Conservation (phyloP, 2,329 filamentous ascomycete genomes). For the Ceratocystis variospora region DNA sequence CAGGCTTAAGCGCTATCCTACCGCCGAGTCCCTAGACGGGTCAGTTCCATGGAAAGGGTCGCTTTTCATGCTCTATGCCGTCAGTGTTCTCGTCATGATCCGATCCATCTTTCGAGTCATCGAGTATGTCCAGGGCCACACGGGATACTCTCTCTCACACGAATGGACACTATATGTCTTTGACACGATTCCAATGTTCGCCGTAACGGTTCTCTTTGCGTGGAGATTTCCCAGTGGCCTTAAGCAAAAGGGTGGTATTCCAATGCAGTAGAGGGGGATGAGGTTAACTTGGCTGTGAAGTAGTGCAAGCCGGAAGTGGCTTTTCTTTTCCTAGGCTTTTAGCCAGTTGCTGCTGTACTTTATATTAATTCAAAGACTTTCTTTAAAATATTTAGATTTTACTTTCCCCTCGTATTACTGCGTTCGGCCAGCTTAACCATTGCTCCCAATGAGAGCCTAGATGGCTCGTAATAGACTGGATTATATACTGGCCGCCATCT, state of each 20-base stretch:
- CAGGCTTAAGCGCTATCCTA: slow-evolving; percentile 21
- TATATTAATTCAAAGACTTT: not conserved
- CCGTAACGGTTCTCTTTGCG: slow-evolving; percentile 5
- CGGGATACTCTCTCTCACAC: slow-evolving; percentile 30
- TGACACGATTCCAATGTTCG: slow-evolving; percentile 30
- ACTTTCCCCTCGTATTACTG: not conserved
- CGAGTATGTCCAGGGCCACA: slow-evolving; percentile 34
- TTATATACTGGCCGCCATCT: slow-evolving; percentile 24
- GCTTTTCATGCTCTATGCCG: slow-evolving; percentile 25
- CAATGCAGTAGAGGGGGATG: not conserved
- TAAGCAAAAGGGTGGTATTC: not conserved
- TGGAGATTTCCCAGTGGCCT: not conserved
- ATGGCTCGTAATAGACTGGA: slow-evolving; percentile 22
- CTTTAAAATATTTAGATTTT: not conserved
- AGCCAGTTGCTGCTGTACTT: not conserved
- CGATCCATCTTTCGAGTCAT: slow-evolving; percentile 34
- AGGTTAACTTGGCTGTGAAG: not conserved
- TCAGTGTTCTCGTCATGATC: slow-evolving; percentile 31
- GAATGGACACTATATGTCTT: slow-evolving; percentile 34
- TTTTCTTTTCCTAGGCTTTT: not conserved
- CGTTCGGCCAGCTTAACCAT: slow-evolving; percentile 22
- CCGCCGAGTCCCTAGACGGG: slow-evolving; percentile 17
- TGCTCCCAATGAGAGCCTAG: slow-evolving; percentile 26
- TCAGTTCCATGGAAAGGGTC: slow-evolving; percentile 25
- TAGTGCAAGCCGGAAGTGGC: not conserved